phyloP scores from a whole-genome alignment of 164 flowering plant genomes.

The Vitis riparia region DNA sequence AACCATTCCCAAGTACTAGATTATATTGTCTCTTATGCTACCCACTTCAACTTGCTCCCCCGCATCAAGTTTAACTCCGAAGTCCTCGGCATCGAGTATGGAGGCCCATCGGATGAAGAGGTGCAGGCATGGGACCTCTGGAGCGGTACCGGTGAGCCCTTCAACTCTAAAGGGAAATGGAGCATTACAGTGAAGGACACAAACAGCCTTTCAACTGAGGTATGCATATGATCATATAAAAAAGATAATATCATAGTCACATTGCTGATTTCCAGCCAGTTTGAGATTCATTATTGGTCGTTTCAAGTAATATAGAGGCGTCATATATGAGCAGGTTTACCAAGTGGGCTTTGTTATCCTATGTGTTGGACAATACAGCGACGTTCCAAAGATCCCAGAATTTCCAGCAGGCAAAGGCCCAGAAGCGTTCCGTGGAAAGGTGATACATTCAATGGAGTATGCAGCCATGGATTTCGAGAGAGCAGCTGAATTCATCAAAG shows the following conservation, averaged over 20 bases:
- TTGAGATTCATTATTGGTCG: too few species aligned
- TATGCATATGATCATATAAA: neutral
- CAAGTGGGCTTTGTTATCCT: constrained; percentile 10
- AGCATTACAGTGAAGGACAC: constrained; percentile 19
- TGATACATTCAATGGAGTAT: too few species aligned
- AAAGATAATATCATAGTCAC: too few species aligned
- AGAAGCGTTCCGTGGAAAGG: too few species aligned
- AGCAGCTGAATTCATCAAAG: too few species aligned
- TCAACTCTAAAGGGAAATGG: constrained; percentile 41
- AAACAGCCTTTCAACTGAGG: constrained; percentile 15
- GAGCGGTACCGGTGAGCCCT: constrained; percentile 36
- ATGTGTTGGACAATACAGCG: constrained; percentile 11
- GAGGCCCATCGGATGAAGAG: constrained; percentile 23
- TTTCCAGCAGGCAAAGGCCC: constrained; percentile 3
- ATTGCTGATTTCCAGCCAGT: too few species aligned
- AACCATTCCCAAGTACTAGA: constrained; percentile 37
- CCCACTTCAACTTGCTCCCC: constrained; percentile 25
- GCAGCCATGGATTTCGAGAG: too few species aligned
- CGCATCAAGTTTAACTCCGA: constrained; percentile 35
- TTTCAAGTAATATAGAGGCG: too few species aligned
- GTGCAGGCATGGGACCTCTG: constrained; percentile 33
- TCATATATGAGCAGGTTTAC: too few species aligned
- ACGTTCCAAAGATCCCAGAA: constrained; percentile 6
- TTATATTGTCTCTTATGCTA: constrained; percentile 44
- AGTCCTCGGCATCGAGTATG: constrained; percentile 30